These are phyloP conservation scores for Cairneyella variabilis DNA, from an alignment of 495 filamentous ascomycete species.

Conservation along the genomic window DNA sequence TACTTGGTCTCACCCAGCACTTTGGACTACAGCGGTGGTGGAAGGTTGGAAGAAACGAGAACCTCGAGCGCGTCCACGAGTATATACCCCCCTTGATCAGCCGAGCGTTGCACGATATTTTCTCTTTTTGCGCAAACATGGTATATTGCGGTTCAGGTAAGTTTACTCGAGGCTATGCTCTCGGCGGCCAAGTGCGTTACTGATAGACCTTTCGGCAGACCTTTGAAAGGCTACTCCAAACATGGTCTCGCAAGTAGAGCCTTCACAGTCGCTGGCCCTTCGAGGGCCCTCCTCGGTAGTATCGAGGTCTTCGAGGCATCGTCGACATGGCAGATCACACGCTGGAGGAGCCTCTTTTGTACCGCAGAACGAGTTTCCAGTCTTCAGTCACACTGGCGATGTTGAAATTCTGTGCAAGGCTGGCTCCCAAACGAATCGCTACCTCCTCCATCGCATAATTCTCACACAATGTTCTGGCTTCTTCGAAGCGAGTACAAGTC, in stretches of 20 bases:
- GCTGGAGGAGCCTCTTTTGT: slow-evolving; percentile 68
- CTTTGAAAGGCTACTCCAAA: slow-evolving; percentile 20
- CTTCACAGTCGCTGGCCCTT: slow-evolving; percentile 34
- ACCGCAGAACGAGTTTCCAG: slow-evolving; percentile 84
- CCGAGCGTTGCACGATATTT: too few species aligned
- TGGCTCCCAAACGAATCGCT: slow-evolving; percentile 71
- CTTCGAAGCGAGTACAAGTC: slow-evolving; percentile 84
- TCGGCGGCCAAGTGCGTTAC: too few species aligned
- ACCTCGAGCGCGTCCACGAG: too few species aligned
- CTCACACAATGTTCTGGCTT: slow-evolving; percentile 86
- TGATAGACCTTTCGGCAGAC: too few species aligned
- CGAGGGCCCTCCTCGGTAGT: slow-evolving; percentile 58
- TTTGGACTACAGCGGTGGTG: neutral
- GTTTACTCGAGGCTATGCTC: too few species aligned
- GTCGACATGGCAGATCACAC: slow-evolving; percentile 72
- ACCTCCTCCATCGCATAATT: slow-evolving; percentile 81
- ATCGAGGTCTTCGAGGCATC: slow-evolving; percentile 50
- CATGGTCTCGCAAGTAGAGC: slow-evolving; percentile 76
- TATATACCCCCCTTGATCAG: too few species aligned
- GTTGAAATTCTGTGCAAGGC: slow-evolving; percentile 77
- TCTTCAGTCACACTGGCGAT: slow-evolving; percentile 86
- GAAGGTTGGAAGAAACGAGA: slow-evolving; percentile 1
- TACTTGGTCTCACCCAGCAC: neutral
- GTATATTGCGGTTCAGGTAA: too few species aligned
- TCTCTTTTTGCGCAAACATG: too few species aligned